phyloP scores from a whole-genome alignment of 1,139 yeast genomes.

The Saccharomyces pastorianus region DNA sequence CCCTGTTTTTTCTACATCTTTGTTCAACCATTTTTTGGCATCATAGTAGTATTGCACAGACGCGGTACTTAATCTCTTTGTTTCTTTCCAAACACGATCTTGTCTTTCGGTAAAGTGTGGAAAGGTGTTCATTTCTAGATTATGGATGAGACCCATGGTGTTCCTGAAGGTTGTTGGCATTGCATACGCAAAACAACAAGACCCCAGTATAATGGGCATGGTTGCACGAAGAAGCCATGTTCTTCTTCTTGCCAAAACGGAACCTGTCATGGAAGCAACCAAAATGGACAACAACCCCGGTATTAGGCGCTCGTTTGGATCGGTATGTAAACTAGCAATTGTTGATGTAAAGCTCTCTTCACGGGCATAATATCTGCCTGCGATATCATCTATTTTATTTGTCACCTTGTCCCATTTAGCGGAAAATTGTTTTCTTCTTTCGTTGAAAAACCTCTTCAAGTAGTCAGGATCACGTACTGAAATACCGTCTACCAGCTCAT shows the following conservation, averaged over 20 bases:
- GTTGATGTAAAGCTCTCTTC: constrained; percentile 65
- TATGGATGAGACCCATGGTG: constrained; percentile 54
- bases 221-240: constrained; percentile 52
- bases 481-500: constrained; percentile 23
- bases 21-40: constrained; percentile 36
- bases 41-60: constrained; percentile 27
- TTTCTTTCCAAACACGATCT: constrained; percentile 34
- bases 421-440: constrained; percentile 33
- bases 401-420: constrained; percentile 31
- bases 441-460: constrained; percentile 18
- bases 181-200: constrained; percentile 61
- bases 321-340: constrained; percentile 55
- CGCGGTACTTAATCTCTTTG: not conserved
- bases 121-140: constrained; percentile 52
- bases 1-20: constrained; percentile 25
- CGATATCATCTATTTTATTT: constrained; percentile 36
- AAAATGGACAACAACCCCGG: constrained; percentile 69
- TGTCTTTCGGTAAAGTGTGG: constrained; percentile 69
- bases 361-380: constrained; percentile 45
- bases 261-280: constrained; percentile 74
- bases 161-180: constrained; percentile 72
- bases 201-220: constrained; percentile 61
- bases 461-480: constrained; percentile 24
- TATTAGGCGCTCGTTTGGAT: constrained; percentile 61
- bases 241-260: constrained; percentile 63